Evolutionary conservation across 2,329 filamentous ascomycete genomes (phyloP).

Genomic region (Pyricularia grisea): DNA sequence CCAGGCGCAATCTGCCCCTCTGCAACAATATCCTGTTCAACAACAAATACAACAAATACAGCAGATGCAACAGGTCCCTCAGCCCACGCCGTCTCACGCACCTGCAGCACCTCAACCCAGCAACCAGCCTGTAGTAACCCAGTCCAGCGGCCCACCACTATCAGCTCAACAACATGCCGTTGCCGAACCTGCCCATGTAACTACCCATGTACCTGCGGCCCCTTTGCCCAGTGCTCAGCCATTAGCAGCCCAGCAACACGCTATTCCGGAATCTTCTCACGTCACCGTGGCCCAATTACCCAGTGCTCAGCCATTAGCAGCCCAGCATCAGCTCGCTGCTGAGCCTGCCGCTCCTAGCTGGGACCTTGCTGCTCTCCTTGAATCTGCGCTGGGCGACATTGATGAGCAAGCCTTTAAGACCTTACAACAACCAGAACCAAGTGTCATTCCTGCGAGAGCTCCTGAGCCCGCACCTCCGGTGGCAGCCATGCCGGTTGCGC

Average conservation of each 20-base stretch:
- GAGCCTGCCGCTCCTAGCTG: conserved; percentile 6
- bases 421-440: background rate
- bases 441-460: background rate
- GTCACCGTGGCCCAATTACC: background rate
- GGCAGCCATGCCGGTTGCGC: background rate
- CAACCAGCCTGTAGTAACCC: background rate
- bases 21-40: background rate
- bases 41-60: background rate
- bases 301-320: background rate
- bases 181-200: background rate
- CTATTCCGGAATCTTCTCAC: background rate
- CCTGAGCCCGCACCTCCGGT: background rate
- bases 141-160: background rate
- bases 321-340: background rate
- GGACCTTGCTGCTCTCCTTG: conserved; percentile 20
- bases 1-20: background rate
- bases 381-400: conserved; percentile 18
- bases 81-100: background rate
- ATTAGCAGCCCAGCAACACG: background rate
- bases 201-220: background rate
- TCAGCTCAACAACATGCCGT: background rate
- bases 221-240: background rate
- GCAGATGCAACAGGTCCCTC: background rate
- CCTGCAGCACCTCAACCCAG: background rate
- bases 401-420: conserved; percentile 9